Conservation (phyloP, 495 filamentous ascomycete genomes). For the Neurospora hispaniola region DNA sequence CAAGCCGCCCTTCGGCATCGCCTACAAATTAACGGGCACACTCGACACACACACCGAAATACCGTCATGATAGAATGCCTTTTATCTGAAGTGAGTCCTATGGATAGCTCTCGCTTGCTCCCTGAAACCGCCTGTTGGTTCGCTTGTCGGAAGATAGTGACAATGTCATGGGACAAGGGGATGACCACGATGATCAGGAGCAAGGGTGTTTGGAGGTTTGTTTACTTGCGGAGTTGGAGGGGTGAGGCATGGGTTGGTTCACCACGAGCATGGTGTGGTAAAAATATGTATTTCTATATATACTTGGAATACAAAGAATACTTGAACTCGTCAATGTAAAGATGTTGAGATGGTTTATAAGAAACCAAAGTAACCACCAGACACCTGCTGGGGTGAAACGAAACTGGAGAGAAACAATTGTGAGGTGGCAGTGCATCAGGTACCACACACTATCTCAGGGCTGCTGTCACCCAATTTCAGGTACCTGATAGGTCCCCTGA, state of each 20-base stretch:
- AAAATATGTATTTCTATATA: neutral
- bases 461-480: too few relatives aligned
- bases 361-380: neutral
- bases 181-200: slow-evolving; percentile 21
- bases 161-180: neutral
- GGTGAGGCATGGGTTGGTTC: neutral
- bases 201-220: neutral
- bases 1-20: neutral
- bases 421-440: neutral
- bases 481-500: neutral
- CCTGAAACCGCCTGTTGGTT: neutral
- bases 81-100: neutral
- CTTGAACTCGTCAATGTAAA: neutral
- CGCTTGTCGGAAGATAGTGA: neutral
- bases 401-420: neutral
- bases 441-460: neutral
- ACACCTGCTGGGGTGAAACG: neutral
- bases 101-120: neutral
- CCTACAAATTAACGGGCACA: neutral
- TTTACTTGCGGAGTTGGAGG: slow-evolving; percentile 6
- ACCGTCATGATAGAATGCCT: neutral
- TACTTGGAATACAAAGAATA: too few relatives aligned
- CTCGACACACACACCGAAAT: neutral
- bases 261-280: too few relatives aligned
- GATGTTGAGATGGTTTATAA: neutral